These are phyloP conservation scores for Aureobasidium sp. DNA, from an alignment of 2,329 filamentous ascomycete genomes.

Conservation along the genomic window DNA sequence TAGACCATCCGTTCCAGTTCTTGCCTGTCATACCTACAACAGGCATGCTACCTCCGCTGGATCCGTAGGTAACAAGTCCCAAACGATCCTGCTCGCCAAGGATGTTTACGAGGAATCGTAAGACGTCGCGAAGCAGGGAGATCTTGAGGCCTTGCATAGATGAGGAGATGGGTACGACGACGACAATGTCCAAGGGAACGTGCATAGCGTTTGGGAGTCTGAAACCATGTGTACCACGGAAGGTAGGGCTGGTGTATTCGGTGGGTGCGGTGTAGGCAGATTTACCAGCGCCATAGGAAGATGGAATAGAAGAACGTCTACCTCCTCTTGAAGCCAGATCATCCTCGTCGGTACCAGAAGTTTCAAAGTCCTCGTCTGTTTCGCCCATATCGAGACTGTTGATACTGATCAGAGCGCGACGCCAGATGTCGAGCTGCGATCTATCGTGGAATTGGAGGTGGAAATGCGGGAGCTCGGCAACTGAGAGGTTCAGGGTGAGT, in stretches of 20 bases:
- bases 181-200: slow-evolving; percentile 88
- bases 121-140: slow-evolving; percentile 79
- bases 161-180: slow-evolving; percentile 93
- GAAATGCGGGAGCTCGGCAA: slow-evolving; percentile 86
- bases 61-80: slow-evolving; percentile 95
- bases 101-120: slow-evolving; percentile 83
- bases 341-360: slow-evolving; percentile 80
- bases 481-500: slow-evolving; percentile 81
- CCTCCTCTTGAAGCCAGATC: slow-evolving; percentile 45
- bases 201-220: slow-evolving; percentile 53
- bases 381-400: slow-evolving; percentile 54
- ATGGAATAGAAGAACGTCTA: slow-evolving; percentile 71
- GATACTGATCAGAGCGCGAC: slow-evolving; percentile 75
- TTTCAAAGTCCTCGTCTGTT: slow-evolving; percentile 69
- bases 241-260: slow-evolving; percentile 70
- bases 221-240: slow-evolving; percentile 34
- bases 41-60: slow-evolving; percentile 83
- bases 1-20: slow-evolving; percentile 84
- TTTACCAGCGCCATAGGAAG: slow-evolving; percentile 68
- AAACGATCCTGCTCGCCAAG: slow-evolving; percentile 91
- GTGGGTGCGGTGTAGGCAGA: slow-evolving; percentile 84
- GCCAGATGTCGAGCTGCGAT: slow-evolving; percentile 81
- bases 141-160: slow-evolving; percentile 99
- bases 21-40: slow-evolving; percentile 98
- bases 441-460: slow-evolving; percentile 82